Percentiles rank a stretch among this genome's conserved stretches.
These are phyloP conservation scores for Silene latifolia DNA, from an alignment of 148 eudicot genomes.

Conservation along the genomic window DNA sequence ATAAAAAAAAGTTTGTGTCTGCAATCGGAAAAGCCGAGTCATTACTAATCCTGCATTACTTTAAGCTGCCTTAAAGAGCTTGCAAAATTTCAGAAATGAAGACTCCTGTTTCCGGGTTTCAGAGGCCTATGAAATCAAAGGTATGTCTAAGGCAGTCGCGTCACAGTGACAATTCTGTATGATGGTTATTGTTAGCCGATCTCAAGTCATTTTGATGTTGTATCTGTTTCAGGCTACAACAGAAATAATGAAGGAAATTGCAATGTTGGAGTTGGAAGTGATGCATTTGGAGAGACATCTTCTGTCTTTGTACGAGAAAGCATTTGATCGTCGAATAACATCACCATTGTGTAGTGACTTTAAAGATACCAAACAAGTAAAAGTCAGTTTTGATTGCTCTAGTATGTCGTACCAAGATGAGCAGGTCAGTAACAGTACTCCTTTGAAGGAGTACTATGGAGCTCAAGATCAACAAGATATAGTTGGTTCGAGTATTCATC, in stretches of 20 bases:
- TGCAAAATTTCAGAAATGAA: slow-evolving; percentile 10
- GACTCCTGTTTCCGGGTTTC: slow-evolving; percentile 15
- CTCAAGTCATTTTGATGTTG: neutral
- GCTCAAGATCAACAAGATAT: slow-evolving; percentile 24
- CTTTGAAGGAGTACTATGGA: slow-evolving; percentile 11
- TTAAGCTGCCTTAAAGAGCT: no score
- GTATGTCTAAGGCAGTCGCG: slow-evolving; percentile 16
- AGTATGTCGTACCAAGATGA: slow-evolving; percentile 1
- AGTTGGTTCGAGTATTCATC: slow-evolving; percentile 45
- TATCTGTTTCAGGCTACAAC: slow-evolving; percentile 45
- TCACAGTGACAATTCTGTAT: neutral
- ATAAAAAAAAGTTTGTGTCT: neutral
- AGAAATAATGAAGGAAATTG: slow-evolving; percentile 70
- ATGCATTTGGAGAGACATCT: slow-evolving; percentile 65
- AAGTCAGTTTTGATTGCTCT: slow-evolving; percentile 8
- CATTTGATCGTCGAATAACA: slow-evolving; percentile 34
- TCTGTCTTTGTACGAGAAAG: slow-evolving; percentile 59
- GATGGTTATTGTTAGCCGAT: neutral
- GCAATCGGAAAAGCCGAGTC: neutral
- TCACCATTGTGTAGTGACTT: neutral
- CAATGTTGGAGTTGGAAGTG: slow-evolving; percentile 69
- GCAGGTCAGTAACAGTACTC: neutral
- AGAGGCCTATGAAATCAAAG: slow-evolving; percentile 21
- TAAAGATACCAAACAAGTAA: neutral
- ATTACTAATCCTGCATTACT: neutral